Evolutionary conservation across 306 rosid genomes (phyloP), one percentile per base, ranked within the genome.

Genomic region (Medicago arabica): DNA sequence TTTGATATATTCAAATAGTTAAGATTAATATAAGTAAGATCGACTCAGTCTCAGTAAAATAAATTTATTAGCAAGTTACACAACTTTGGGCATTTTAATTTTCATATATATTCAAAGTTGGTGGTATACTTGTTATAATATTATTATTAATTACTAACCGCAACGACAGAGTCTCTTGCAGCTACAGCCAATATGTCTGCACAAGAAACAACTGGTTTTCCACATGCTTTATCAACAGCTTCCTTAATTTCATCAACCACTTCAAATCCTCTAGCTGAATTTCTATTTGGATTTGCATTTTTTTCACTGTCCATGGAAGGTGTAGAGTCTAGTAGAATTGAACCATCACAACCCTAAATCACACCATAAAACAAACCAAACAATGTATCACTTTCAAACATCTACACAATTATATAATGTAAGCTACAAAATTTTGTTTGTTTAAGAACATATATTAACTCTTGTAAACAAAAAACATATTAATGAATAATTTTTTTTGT

Each of bases 341-440:
- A 86, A 36, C 80, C 89, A 74, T 86, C 87, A 41, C 89, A 86
- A 23, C 89, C 87, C 87, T 86, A n/a, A 47, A 14, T 69, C 13
- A 78, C 53, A 78, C 53, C 31, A 54, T 17, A 2, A 46, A 40
- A 57, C 1, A 21, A 0, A 21, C 1, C 23, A 21, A 21, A 21
- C 23, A 21, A 21, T 21, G 23, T n/a, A n/a, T n/a, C n/a, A n/a
- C n/a, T n/a, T n/a, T n/a, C n/a, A n/a, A n/a, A n/a, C n/a, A n/a
- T n/a, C n/a, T n/a, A n/a, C n/a, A n/a, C n/a, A n/a, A n/a, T n/a
- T n/a, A n/a, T n/a, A n/a, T n/a, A n/a, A n/a, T n/a, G n/a, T n/a
- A n/a, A n/a, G n/a, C n/a, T n/a, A n/a, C n/a, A n/a, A n/a, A n/a
- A n/a, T n/a, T n/a, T n/a, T n/a, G n/a, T n/a, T n/a, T n/a, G n/a